Percentiles rank a stretch among this genome's conserved stretches.
Conservation (phyloP, 768 basidiomycete species). For the Suillus ampliporus region DNA sequence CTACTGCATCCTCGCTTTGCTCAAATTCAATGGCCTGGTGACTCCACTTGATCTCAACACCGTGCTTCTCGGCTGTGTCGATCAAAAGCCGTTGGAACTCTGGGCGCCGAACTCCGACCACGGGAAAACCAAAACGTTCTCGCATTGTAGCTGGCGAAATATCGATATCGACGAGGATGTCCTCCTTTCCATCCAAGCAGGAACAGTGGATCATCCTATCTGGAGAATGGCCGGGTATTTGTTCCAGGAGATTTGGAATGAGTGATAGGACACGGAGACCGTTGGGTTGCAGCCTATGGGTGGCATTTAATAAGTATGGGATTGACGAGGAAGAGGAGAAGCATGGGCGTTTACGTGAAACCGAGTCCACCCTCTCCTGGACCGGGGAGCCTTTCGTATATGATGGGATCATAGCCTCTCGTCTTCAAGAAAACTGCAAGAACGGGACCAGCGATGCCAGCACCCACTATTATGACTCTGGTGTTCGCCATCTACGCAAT, state of each 20-base stretch:
- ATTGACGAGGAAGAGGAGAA: background rate
- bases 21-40: conserved; percentile 39
- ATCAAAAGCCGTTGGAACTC: conserved; percentile 37
- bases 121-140: conserved; percentile 26
- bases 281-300: conserved; percentile 34
- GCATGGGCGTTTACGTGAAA: conserved; percentile 31
- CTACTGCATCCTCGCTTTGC: conserved; percentile 33
- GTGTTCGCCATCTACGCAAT: conserved; percentile 14
- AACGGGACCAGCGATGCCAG: conserved; percentile 46
- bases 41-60: conserved; percentile 40
- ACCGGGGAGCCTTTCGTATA: conserved; percentile 38
- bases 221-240: conserved; percentile 28
- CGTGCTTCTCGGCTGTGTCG: conserved; percentile 36
- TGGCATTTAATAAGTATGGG: background rate
- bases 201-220: conserved; percentile 21
- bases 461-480: conserved; percentile 45
- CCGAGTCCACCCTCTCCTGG: conserved; percentile 34
- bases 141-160: conserved; percentile 24
- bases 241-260: conserved; percentile 31
- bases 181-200: conserved; percentile 30
- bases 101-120: conserved; percentile 39
- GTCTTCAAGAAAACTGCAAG: conserved; percentile 44
- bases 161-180: conserved; percentile 32
- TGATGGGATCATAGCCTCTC: conserved; percentile 43
- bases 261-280: conserved; percentile 32